These are phyloP conservation scores for Sophora flavescens DNA, from an alignment of 306 rosid genomes.

Conservation along the genomic window DNA sequence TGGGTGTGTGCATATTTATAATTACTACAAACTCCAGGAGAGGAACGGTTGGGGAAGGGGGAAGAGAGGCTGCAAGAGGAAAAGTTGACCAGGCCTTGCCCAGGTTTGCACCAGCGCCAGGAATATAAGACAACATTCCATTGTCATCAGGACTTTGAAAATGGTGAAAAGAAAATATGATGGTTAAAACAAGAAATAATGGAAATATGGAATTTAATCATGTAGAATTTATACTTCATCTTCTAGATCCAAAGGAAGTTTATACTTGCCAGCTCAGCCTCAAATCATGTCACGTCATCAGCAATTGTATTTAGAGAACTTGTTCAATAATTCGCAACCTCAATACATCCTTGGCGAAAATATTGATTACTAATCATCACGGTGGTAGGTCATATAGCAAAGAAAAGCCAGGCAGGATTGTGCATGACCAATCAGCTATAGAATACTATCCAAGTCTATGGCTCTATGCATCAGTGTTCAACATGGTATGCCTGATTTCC, in stretches of 20 bases:
- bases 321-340: constrained; percentile 5
- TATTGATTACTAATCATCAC: background rate
- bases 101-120: background rate
- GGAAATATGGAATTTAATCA: background rate
- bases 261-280: background rate
- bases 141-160: background rate
- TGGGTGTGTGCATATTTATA: background rate
- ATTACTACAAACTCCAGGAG: constrained; percentile 25
- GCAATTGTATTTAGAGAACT: background rate
- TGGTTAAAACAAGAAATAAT: background rate
- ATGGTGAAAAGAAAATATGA: constrained; percentile 33
- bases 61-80: constrained; percentile 2
- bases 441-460: constrained; percentile 18
- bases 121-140: background rate
- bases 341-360: background rate
- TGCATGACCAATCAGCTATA: constrained; percentile 4
- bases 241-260: background rate
- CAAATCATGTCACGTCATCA: background rate
- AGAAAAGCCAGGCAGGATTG: constrained; percentile 23
- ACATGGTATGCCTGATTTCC: background rate
- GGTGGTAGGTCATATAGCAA: background rate
- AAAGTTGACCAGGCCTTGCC: background rate
- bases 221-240: background rate
- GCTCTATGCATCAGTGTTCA: background rate
- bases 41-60: background rate